Percentiles rank a stretch among this genome's conserved stretches.
Conservation (phyloP, 139 green algal species). For the Micractinium sp. region DNA sequence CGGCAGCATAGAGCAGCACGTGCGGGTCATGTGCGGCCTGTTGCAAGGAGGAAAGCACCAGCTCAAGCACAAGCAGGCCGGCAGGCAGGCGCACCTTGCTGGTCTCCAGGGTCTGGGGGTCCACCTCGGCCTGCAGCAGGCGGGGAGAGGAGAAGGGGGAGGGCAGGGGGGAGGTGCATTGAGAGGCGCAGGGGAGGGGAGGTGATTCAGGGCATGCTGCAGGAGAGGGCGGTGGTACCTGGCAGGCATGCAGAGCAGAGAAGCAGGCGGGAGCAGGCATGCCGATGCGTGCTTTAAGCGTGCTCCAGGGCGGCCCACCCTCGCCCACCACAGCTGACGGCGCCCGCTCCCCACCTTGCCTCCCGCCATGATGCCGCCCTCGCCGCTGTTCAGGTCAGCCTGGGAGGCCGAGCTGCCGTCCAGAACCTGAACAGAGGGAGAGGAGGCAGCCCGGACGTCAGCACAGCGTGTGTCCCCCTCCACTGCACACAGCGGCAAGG, state of each 20-base stretch:
- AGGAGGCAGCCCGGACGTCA: background rate
- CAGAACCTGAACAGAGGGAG: background rate
- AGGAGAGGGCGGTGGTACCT: background rate
- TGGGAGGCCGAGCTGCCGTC: background rate
- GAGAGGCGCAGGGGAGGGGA: background rate
- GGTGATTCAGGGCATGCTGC: background rate
- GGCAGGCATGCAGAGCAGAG: background rate
- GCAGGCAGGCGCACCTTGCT: background rate
- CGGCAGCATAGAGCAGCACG: too few relatives aligned
- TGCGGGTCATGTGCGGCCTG: too few relatives aligned
- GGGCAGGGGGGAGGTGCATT: too few relatives aligned
- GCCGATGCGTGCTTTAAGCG: too few relatives aligned
- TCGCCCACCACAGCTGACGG: background rate
- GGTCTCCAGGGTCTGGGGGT: background rate
- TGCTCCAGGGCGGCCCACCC: too few relatives aligned
- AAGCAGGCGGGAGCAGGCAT: too few relatives aligned
- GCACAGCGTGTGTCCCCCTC: too few relatives aligned
- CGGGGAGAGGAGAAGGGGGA: background rate
- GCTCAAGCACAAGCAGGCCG: background rate
- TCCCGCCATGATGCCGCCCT: conserved; percentile 2
- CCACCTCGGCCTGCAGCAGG: background rate
- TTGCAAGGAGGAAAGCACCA: background rate
- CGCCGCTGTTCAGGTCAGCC: background rate
- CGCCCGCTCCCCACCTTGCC: background rate
- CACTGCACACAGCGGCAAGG: too few relatives aligned